These are phyloP conservation scores for Colletotrichum filicis DNA, from an alignment of 2,329 filamentous ascomycete genomes.

Conservation along the genomic window DNA sequence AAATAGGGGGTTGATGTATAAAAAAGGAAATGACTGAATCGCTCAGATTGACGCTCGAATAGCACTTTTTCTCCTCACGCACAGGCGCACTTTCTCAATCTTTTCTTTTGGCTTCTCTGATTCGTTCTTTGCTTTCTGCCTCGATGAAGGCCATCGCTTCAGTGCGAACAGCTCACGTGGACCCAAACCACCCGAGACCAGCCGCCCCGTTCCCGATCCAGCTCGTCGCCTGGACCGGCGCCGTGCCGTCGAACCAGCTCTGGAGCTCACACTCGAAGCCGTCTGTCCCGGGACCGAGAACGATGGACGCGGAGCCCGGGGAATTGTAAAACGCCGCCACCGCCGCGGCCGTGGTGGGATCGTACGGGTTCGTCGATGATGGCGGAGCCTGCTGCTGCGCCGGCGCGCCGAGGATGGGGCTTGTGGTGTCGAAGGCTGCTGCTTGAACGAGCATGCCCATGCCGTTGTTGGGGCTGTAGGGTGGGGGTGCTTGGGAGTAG, in stretches of 20 bases:
- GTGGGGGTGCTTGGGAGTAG: slow-evolving; percentile 37
- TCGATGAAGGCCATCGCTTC: not conserved
- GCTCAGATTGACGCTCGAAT: not conserved
- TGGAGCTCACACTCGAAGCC: slow-evolving; percentile 59
- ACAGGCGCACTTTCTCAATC: not conserved
- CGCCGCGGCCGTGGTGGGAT: slow-evolving; percentile 31
- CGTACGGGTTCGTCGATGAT: slow-evolving; percentile 37
- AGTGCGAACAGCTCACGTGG: not conserved
- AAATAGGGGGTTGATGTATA: not conserved
- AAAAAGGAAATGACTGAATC: not conserved
- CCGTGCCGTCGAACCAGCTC: slow-evolving; percentile 35
- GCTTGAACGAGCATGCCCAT: slow-evolving; percentile 54
- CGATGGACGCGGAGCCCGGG: slow-evolving; percentile 37
- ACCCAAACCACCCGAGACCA: slow-evolving; percentile 26
- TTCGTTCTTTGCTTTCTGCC: not conserved
- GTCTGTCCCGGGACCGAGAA: slow-evolving; percentile 51
- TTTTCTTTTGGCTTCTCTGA: not conserved
- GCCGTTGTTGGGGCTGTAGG: slow-evolving; percentile 43
- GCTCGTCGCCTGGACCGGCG: slow-evolving; percentile 27
- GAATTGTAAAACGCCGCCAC: slow-evolving; percentile 28
- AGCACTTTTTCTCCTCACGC: no score
- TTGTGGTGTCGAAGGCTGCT: slow-evolving; percentile 48
- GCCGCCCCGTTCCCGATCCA: slow-evolving; percentile 35
- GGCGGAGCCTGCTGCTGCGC: not conserved
- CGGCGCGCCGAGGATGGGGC: slow-evolving; percentile 18